Evolutionary conservation across 164 flowering plant genomes (phyloP).

Genomic region (Echeveria elegans): DNA sequence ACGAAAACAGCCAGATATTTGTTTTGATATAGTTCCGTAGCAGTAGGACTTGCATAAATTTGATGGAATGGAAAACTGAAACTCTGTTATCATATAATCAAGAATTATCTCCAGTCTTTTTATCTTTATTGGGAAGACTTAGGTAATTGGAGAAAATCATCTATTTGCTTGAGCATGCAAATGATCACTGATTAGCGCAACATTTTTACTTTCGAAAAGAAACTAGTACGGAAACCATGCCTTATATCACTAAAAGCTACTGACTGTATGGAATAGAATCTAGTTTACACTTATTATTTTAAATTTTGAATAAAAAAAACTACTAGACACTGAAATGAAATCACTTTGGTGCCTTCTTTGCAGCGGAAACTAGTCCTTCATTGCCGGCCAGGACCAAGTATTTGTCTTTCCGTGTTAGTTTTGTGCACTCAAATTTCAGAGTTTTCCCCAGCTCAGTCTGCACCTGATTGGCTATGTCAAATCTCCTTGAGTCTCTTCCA

Average conservation of each 20-base stretch:
- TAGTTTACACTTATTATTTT: not conserved
- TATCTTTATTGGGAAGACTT: not conserved
- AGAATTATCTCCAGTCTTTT: not conserved
- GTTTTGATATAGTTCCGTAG: not conserved
- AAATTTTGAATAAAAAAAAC: not conserved
- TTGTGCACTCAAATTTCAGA: constrained; percentile 53
- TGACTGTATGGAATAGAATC: not conserved
- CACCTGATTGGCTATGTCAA: constrained; percentile 47
- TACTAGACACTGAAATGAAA: not conserved
- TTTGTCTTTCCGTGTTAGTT: constrained; percentile 55
- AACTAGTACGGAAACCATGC: not conserved
- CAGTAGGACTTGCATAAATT: not conserved
- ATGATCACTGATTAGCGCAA: not conserved
- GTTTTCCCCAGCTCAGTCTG: constrained; percentile 38
- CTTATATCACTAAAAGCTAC: not conserved
- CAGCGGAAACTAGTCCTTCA: constrained; percentile 25
- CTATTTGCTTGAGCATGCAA: not conserved
- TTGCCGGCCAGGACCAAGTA: constrained; percentile 50
- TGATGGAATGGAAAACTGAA: not conserved
- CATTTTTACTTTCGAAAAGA: not conserved
- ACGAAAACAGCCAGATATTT: not conserved
- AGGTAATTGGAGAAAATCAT: not conserved
- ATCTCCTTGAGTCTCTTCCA: constrained; percentile 25
- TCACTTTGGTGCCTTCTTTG: constrained; percentile 1
- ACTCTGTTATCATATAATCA: too few relatives aligned